A percentile compares a stretch with the other conserved stretches of the same genome.
Evolutionary conservation across 78 protist genomes (phyloP).

Genomic region (Abeoforma whisleri): DNA sequence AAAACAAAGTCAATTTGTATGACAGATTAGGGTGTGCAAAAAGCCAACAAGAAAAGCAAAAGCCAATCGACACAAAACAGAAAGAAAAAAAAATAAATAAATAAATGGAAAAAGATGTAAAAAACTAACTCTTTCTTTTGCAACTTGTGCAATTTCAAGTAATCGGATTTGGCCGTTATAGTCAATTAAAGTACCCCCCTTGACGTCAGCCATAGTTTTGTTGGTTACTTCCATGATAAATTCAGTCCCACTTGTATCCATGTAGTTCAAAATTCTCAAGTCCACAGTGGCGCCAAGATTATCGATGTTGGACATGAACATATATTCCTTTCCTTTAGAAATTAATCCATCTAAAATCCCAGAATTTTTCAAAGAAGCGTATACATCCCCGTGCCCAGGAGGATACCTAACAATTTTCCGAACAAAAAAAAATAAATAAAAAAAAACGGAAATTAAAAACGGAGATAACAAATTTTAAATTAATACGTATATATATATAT

Average conservation of each 20-base stretch:
- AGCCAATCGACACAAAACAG: not conserved
- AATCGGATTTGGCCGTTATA: slow-evolving; percentile 63
- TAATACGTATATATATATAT: not conserved
- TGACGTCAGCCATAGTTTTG: slow-evolving; percentile 89
- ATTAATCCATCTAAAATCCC: slow-evolving; percentile 64
- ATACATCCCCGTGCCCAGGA: slow-evolving; percentile 94
- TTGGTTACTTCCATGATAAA: slow-evolving; percentile 86
- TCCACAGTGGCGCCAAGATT: slow-evolving; percentile 97
- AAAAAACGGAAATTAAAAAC: not conserved
- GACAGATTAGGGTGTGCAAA: too few species aligned
- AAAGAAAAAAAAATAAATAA: not conserved
- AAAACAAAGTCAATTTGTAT: not conserved
- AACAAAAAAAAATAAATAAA: not conserved
- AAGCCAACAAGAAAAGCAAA: not conserved
- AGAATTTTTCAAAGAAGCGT: slow-evolving; percentile 51
- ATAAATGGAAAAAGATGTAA: not conserved
- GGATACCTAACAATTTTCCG: too few species aligned
- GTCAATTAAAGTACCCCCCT: slow-evolving; percentile 86
- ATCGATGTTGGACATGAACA: slow-evolving; percentile 93
- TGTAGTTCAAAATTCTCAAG: slow-evolving; percentile 42
- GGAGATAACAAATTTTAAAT: too few species aligned
- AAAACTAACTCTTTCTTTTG: slow-evolving; percentile 50
- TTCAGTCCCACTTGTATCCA: slow-evolving; percentile 15
- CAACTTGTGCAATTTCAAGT: slow-evolving; percentile 88
- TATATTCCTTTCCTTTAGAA: slow-evolving; percentile 66